These are phyloP conservation scores for Aspergillus carbonarius DNA, from an alignment of 2,329 filamentous ascomycete genomes.

Conservation along the genomic window DNA sequence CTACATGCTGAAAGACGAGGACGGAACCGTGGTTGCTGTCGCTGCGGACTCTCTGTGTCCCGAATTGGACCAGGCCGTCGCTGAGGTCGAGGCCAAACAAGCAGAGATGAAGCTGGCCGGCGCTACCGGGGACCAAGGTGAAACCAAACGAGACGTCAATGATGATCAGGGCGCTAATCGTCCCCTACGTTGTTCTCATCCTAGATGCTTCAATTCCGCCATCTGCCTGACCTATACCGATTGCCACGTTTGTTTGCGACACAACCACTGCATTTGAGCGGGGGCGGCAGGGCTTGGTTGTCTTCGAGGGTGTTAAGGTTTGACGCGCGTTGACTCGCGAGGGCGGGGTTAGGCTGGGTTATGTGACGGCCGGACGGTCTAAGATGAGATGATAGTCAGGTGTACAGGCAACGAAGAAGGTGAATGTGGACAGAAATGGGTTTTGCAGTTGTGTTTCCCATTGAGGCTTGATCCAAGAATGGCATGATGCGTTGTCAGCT, in stretches of 20 bases:
- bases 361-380: not conserved
- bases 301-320: not conserved
- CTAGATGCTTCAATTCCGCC: not conserved
- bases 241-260: conserved; percentile 1
- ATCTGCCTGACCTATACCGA: conserved; percentile 5
- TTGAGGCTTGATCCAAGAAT: not conserved
- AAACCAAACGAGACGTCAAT: not conserved
- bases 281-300: not conserved
- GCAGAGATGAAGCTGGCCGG: not conserved
- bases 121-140: not conserved
- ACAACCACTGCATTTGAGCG: not conserved
- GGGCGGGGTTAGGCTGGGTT: not conserved
- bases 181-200: not conserved
- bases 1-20: conserved; percentile 6
- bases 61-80: not conserved
- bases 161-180: not conserved
- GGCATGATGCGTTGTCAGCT: not conserved
- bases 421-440: not conserved
- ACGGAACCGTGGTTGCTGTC: not conserved
- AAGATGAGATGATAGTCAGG: not conserved
- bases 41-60: conserved; percentile 1
- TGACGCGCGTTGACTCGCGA: not conserved
- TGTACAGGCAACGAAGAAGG: not conserved
- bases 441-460: not conserved
- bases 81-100: not conserved